Evolutionary conservation across 805 yeast species (phyloP).

Genomic region (Myxozyma neotropica): DNA sequence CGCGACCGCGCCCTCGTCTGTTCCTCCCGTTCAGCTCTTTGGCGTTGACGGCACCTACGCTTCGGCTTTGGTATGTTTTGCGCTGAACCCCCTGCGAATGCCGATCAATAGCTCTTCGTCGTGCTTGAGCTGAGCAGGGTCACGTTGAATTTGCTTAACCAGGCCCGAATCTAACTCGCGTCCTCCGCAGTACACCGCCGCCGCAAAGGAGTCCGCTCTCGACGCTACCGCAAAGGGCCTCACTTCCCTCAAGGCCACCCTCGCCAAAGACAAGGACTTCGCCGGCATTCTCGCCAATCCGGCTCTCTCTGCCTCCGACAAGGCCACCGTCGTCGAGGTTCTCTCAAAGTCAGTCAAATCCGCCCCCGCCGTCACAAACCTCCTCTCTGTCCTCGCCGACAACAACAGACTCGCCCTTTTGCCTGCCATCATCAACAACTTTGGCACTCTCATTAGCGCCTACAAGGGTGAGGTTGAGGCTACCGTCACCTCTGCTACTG

Average conservation of each 20-base stretch:
- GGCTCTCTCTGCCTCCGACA: conserved; percentile 73
- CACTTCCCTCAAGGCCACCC: conserved; percentile 54
- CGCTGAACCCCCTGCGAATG: neutral
- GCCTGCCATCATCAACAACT: conserved; percentile 66
- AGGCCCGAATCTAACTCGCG: too few species aligned
- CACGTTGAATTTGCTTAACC: too few species aligned
- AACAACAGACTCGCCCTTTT: conserved; percentile 88
- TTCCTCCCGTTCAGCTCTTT: conserved; percentile 87
- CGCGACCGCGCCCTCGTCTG: conserved; percentile 41
- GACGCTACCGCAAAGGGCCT: conserved; percentile 72
- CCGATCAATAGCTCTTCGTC: neutral
- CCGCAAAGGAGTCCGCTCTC: conserved; percentile 76
- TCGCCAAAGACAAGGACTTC: conserved; percentile 67
- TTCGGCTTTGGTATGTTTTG: conserved; percentile 60
- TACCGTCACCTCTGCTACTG: conserved; percentile 76
- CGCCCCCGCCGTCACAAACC: conserved; percentile 66
- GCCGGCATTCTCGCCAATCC: conserved; percentile 72
- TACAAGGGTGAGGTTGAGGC: conserved; percentile 92
- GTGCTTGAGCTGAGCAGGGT: too few species aligned
- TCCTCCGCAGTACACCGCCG: conserved; percentile 84
- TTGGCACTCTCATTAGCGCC: conserved; percentile 78
- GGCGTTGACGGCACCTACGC: conserved; percentile 98
- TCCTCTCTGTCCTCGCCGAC: conserved; percentile 83
- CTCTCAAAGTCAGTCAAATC: conserved; percentile 59
- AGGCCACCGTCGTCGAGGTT: conserved; percentile 67